phyloP scores from a whole-genome alignment of 352 stramenopile species.

The Globisporangium iwayamae region DNA sequence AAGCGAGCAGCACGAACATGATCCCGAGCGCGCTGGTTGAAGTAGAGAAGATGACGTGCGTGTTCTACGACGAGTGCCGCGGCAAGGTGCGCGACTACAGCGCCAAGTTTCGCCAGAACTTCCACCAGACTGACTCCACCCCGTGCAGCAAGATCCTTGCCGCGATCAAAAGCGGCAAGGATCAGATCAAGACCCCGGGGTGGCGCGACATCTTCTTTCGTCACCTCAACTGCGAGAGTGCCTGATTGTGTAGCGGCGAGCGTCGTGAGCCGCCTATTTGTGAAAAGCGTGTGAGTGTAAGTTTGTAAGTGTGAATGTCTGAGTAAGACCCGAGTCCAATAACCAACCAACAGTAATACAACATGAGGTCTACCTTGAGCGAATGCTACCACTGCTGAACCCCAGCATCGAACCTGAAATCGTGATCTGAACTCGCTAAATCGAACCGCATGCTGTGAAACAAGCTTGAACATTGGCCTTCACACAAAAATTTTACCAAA shows the following conservation, averaged over 20 bases:
- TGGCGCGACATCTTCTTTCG: constrained; percentile 74
- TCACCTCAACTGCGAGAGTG: constrained; percentile 49
- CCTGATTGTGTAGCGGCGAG: background rate
- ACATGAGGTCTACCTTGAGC: background rate
- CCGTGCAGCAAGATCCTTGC: constrained; percentile 62
- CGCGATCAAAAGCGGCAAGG: constrained; percentile 49
- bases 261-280: background rate
- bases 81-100: constrained; percentile 66
- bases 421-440: background rate
- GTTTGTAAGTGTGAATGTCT: background rate
- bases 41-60: constrained; percentile 87
- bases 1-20: constrained; percentile 28
- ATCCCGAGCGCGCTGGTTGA: constrained; percentile 55
- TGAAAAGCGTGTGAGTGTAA: constrained; percentile 2
- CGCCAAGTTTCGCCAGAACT: constrained; percentile 59
- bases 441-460: background rate
- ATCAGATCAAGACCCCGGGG: constrained; percentile 59
- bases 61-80: constrained; percentile 85
- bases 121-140: constrained; percentile 49
- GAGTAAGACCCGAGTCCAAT: background rate
- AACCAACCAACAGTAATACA: background rate
- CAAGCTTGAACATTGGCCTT: background rate
- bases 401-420: background rate
- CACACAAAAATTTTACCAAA: constrained; percentile 10
- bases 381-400: background rate